Evolutionary conservation across 768 basidiomycete genomes (phyloP).

Genomic region (Crucibulum laeve): DNA sequence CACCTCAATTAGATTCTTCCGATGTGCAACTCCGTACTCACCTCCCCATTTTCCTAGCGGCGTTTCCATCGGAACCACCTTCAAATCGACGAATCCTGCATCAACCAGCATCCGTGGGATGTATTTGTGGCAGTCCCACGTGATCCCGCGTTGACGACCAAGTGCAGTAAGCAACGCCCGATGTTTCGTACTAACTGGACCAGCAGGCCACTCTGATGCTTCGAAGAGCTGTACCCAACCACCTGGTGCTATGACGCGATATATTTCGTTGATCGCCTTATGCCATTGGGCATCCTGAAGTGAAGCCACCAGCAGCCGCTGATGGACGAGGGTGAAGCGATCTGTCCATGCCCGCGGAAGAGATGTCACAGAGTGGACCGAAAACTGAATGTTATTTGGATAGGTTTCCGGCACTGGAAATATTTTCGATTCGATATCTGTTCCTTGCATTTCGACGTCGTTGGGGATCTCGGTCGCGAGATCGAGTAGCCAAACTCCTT

Average conservation of each 20-base stretch:
- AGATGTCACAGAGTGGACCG: neutral
- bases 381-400: neutral
- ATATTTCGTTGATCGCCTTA: neutral
- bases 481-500: neutral
- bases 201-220: neutral
- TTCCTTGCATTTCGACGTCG: neutral
- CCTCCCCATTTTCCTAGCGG: neutral
- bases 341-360: neutral
- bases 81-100: neutral
- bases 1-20: neutral
- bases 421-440: neutral
- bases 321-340: neutral
- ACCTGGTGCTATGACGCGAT: conserved; percentile 1
- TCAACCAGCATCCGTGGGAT: neutral
- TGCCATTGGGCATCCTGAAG: neutral
- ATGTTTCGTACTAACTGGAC: neutral
- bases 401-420: neutral
- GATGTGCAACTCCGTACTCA: neutral
- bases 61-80: neutral
- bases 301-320: neutral
- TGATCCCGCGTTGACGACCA: neutral
- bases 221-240: conserved; percentile 3
- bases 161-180: neutral
- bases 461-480: neutral
- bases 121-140: neutral